These are phyloP conservation scores for Spinacia oleracea DNA, from an alignment of 179 eudicot species.

Conservation along the genomic window DNA sequence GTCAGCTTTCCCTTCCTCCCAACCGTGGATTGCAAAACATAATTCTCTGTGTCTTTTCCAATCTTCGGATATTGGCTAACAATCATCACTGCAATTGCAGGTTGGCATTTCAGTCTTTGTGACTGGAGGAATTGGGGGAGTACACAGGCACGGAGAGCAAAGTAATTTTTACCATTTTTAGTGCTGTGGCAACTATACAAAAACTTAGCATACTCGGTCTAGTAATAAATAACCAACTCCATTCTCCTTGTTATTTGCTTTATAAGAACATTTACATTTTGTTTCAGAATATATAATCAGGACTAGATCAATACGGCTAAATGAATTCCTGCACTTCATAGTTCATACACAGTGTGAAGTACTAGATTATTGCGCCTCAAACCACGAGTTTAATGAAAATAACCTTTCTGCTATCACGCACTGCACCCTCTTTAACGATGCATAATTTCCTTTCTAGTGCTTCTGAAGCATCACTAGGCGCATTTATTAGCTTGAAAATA, in stretches of 20 bases:
- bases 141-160: conserved; percentile 87
- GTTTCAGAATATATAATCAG: background rate
- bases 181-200: conserved; percentile 1
- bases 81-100: conserved; percentile 41
- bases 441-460: too few relatives aligned
- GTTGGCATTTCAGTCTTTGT: conserved; percentile 91
- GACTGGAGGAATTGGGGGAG: conserved; percentile 98
- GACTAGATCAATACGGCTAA: background rate
- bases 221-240: too few relatives aligned
- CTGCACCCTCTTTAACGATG: background rate
- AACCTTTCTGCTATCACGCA: background rate
- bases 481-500: background rate
- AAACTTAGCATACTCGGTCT: background rate
- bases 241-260: background rate
- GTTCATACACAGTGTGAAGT: background rate
- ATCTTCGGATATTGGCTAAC: conserved; percentile 14
- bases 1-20: conserved; percentile 35
- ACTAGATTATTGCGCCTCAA: background rate
- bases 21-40: background rate
- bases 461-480: background rate
- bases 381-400: background rate
- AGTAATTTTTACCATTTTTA: conserved; percentile 44
- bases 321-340: too few relatives aligned
- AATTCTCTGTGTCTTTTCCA: background rate
- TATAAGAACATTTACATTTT: background rate